A percentile compares a stretch with the other conserved stretches of the same genome.
These are phyloP conservation scores for Deakozyma indianensis DNA, from an alignment of 805 yeast species.

Conservation along the genomic window DNA sequence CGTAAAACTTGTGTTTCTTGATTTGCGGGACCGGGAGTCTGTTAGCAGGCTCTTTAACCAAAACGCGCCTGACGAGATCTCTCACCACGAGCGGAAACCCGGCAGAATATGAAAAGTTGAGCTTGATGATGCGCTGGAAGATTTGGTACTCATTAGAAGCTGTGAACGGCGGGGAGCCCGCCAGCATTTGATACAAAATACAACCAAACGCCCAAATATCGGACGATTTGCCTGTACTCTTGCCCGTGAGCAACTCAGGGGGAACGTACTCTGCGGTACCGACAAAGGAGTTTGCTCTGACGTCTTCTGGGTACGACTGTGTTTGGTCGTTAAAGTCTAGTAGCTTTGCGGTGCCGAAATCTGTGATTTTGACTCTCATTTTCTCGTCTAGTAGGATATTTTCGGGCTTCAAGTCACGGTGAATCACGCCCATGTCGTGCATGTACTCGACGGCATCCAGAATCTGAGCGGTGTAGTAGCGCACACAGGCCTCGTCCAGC, in stretches of 20 bases:
- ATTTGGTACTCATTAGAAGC: slow-evolving; percentile 76
- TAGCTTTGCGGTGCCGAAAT: slow-evolving; percentile 94
- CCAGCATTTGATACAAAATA: slow-evolving; percentile 66
- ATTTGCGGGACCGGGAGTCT: slow-evolving; percentile 46
- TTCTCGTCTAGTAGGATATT: slow-evolving; percentile 74
- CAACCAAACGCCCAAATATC: slow-evolving; percentile 96
- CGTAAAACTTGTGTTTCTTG: slow-evolving; percentile 60
- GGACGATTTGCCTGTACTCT: slow-evolving; percentile 67
- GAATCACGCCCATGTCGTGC: slow-evolving; percentile 81
- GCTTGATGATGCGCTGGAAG: slow-evolving; percentile 71
- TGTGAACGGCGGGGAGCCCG: slow-evolving; percentile 81
- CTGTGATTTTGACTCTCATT: slow-evolving; percentile 83
- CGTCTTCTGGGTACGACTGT: slow-evolving; percentile 22
- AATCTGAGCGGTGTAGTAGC: slow-evolving; percentile 72
- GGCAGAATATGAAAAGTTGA: slow-evolving; percentile 59
- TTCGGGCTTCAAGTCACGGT: slow-evolving; percentile 91
- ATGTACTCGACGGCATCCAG: slow-evolving; percentile 85
- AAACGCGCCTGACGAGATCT: slow-evolving; percentile 49
- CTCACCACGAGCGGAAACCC: slow-evolving; percentile 50
- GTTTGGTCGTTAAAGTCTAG: slow-evolving; percentile 25
- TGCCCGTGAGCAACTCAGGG: slow-evolving; percentile 71
- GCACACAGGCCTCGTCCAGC: slow-evolving; percentile 56
- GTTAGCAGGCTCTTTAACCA: slow-evolving; percentile 56
- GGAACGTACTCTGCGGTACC: slow-evolving; percentile 97
- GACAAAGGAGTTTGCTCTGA: slow-evolving; percentile 54